phyloP scores from a whole-genome alignment of 108 stramenopile genomes.

The Hondaea fermentalgiana region DNA sequence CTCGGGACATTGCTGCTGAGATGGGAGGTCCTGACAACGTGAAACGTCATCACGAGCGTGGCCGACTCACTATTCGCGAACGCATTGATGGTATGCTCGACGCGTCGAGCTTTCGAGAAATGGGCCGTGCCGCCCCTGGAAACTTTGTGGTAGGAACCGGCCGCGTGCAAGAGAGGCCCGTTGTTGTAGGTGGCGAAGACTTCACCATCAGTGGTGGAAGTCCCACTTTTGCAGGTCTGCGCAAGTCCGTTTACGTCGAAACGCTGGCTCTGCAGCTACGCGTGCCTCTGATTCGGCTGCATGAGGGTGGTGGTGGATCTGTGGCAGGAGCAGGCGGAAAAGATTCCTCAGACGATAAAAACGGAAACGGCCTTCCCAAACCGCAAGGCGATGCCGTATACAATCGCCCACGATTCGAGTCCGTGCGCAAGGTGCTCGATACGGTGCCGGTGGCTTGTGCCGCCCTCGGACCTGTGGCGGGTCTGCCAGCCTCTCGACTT shows the following conservation, averaged over 20 bases:
- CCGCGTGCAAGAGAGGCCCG: slow-evolving; percentile 45
- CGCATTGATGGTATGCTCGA: slow-evolving; percentile 20
- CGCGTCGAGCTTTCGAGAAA: slow-evolving; percentile 23
- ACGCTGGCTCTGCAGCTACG: background rate
- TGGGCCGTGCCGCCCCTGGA: slow-evolving; percentile 48
- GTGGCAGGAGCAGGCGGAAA: background rate
- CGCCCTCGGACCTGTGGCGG: background rate
- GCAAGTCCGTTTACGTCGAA: background rate
- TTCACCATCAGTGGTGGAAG: background rate
- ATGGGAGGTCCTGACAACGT: background rate
- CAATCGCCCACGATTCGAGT: background rate
- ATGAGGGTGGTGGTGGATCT: background rate
- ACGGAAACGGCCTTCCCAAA: background rate
- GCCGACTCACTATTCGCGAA: slow-evolving; percentile 34
- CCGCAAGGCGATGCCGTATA: background rate
- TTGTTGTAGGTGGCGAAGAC: slow-evolving; percentile 39
- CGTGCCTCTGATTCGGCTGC: background rate
- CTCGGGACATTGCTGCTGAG: background rate
- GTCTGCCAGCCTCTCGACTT: background rate
- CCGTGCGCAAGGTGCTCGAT: background rate
- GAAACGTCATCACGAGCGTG: slow-evolving; percentile 15
- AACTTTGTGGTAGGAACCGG: slow-evolving; percentile 48
- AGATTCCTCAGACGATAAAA: background rate
- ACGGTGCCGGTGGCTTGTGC: background rate
- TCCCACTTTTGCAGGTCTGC: background rate